phyloP scores from a whole-genome alignment of 257 asterid genomes.

The Datura wrightii region DNA sequence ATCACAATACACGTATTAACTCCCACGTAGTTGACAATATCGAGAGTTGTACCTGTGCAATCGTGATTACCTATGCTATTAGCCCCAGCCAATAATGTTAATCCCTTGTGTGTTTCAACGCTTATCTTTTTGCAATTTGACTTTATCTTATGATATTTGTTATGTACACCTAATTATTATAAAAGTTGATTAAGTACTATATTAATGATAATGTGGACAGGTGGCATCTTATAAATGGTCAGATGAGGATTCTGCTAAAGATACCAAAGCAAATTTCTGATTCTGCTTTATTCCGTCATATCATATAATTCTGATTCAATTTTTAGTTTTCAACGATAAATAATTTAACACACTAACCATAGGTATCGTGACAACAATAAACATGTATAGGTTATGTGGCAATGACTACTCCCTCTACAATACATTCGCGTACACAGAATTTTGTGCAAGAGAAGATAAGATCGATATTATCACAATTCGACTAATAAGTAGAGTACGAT shows the following conservation, averaged over 20 bases:
- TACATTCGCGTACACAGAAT: background rate
- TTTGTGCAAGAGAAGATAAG: no score
- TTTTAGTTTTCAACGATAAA: background rate
- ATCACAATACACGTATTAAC: no score
- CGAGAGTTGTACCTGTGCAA: background rate
- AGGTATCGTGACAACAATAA: conserved; percentile 19
- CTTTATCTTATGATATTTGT: conserved; percentile 1
- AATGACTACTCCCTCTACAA: background rate
- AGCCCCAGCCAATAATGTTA: conserved; percentile 20
- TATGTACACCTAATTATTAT: background rate
- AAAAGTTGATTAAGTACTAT: background rate
- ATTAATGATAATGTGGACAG: background rate
- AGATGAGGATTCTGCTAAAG: conserved; percentile 18
- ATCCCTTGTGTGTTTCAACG: background rate
- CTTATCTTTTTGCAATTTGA: background rate
- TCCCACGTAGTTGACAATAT: background rate
- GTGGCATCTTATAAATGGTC: background rate
- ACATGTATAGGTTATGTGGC: background rate
- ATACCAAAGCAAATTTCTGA: conserved; percentile 25
- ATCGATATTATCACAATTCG: no score
- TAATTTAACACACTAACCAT: background rate
- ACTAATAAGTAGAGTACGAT: no score
- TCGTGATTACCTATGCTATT: conserved; percentile 14
- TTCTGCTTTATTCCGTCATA: conserved; percentile 18
- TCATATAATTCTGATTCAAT: background rate